Evolutionary conservation across 345 rosid species (phyloP).

Genomic region (Anacardium occidentale): DNA sequence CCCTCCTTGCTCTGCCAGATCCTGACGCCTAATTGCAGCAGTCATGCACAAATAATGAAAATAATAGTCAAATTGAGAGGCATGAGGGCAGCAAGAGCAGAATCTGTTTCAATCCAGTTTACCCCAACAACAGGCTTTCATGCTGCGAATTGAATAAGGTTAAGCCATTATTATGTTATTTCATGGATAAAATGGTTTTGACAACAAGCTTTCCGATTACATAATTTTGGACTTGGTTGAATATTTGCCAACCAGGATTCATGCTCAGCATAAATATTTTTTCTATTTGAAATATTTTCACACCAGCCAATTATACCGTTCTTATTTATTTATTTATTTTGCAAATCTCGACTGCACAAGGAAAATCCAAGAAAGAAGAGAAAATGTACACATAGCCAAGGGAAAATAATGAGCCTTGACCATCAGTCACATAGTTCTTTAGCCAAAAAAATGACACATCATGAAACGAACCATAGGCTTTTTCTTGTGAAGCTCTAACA

Average conservation of each 20-base stretch:
- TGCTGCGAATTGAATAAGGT: background rate
- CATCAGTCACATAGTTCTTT: background rate
- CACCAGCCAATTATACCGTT: too few relatives aligned
- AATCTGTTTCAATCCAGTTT: background rate
- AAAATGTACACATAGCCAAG: too few relatives aligned
- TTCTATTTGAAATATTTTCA: background rate
- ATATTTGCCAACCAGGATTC: too few relatives aligned
- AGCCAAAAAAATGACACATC: background rate
- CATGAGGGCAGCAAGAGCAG: background rate
- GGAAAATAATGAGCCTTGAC: too few relatives aligned
- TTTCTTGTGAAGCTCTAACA: background rate
- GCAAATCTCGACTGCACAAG: too few relatives aligned
- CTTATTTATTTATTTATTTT: too few relatives aligned
- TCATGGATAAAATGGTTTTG: background rate
- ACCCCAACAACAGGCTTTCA: background rate
- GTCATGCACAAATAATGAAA: conserved; percentile 18
- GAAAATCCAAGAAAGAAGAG: too few relatives aligned
- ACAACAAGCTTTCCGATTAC: background rate
- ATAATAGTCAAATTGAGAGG: background rate
- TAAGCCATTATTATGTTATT: background rate
- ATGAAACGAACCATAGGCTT: background rate
- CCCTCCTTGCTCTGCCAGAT: conserved; percentile 61
- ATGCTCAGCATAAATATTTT: background rate
- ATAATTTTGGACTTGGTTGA: background rate
- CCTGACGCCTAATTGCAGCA: conserved; percentile 43